These are phyloP conservation scores for Paramecium biaurelia DNA, from an alignment of 73 alveolate species.

Conservation along the genomic window DNA sequence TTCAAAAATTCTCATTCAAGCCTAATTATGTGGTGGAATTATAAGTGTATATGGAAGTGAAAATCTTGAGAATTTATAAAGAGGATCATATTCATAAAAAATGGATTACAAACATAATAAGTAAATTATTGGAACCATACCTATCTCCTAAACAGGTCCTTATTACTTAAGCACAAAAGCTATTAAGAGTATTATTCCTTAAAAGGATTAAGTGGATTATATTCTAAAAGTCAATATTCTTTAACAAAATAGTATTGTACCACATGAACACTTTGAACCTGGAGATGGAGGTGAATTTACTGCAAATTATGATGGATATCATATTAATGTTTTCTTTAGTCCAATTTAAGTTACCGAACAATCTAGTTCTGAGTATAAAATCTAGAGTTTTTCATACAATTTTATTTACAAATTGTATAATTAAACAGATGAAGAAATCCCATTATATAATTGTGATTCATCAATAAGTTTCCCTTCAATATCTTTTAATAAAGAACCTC, in stretches of 20 bases:
- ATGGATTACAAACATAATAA: neutral
- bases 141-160: neutral
- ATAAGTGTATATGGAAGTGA: neutral
- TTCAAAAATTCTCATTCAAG: neutral
- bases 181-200: neutral
- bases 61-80: neutral
- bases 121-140: neutral
- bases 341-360: neutral
- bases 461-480: neutral
- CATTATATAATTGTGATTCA: neutral
- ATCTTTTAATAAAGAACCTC: neutral
- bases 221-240: neutral
- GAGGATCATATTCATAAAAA: neutral
- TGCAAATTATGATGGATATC: neutral
- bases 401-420: neutral
- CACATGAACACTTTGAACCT: slow-evolving; percentile 1
- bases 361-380: neutral
- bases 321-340: neutral
- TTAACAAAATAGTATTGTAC: neutral
- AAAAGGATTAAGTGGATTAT: neutral
- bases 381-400: neutral
- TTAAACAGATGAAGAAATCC: neutral
- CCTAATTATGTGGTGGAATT: neutral
- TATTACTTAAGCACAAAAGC: neutral
- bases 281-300: neutral